phyloP scores from a whole-genome alignment of 225 moss, liverwort and hornwort genomes.

The Bryum argenteum region DNA sequence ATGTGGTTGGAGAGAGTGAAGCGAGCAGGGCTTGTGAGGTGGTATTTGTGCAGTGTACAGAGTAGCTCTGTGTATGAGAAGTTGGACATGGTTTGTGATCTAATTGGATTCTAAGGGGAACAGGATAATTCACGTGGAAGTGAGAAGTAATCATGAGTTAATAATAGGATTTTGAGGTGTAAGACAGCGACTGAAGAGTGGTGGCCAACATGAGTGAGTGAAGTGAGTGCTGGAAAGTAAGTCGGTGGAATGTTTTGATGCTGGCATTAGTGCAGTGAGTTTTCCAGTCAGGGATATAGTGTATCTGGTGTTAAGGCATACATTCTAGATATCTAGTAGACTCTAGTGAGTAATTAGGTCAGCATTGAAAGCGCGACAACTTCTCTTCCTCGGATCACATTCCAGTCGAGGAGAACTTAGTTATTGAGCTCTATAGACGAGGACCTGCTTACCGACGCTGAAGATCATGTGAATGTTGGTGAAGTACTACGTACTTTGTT shows the following conservation, averaged over 20 bases:
- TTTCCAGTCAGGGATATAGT: not conserved
- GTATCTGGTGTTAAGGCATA: not conserved
- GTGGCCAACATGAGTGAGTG: slow-evolving; percentile 15
- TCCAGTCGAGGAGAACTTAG: not conserved
- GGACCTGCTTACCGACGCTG: not conserved
- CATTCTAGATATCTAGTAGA: not conserved
- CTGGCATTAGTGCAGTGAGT: slow-evolving; percentile 3
- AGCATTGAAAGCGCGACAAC: not conserved
- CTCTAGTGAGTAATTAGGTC: not conserved
- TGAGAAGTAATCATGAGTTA: slow-evolving; percentile 23
- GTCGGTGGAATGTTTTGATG: slow-evolving; percentile 42
- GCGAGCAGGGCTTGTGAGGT: not conserved
- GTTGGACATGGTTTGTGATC: not conserved
- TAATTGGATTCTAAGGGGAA: slow-evolving; percentile 1
- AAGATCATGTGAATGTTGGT: not conserved
- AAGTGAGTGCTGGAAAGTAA: slow-evolving; percentile 13
- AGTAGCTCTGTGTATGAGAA: not conserved
- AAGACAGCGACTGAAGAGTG: slow-evolving; percentile 26
- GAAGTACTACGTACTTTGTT: not conserved
- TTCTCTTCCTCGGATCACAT: not conserved
- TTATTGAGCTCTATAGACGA: not conserved
- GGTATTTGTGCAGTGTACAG: not conserved
- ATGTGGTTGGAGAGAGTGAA: not conserved
- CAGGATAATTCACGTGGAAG: slow-evolving; percentile 18
- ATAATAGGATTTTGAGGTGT: slow-evolving; percentile 26